phyloP scores from a whole-genome alignment of 257 asterid genomes.

The Coffea eugenioides region DNA sequence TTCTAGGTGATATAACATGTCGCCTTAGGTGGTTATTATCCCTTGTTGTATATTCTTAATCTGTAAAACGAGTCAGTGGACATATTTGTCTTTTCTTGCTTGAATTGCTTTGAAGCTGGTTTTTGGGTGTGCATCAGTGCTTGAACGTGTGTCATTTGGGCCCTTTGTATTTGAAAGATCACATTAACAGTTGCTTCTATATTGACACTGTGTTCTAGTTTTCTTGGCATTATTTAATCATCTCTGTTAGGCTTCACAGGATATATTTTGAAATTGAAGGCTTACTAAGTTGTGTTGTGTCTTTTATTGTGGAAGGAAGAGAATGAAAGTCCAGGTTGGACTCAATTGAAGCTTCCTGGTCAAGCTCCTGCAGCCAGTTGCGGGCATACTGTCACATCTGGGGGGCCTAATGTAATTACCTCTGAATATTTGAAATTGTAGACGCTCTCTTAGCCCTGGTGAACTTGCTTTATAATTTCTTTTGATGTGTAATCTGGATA shows the following conservation, averaged over 20 bases:
- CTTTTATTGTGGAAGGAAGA: conserved; percentile 85
- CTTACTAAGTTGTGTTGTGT: conserved; percentile 12
- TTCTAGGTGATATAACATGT: not conserved
- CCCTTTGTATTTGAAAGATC: not conserved
- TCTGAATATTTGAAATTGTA: conserved; percentile 7
- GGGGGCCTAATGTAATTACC: conserved; percentile 75
- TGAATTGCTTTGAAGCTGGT: not conserved
- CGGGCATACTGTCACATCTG: conserved; percentile 95
- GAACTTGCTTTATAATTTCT: too few species aligned
- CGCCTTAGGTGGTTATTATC: not conserved
- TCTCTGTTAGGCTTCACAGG: not conserved
- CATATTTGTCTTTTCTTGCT: conserved; percentile 2
- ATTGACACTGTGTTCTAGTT: not conserved
- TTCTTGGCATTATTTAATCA: conserved; percentile 1
- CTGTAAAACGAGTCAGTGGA: not conserved
- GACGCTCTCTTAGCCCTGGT: not conserved
- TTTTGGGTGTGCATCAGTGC: not conserved
- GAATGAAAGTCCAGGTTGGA: conserved; percentile 97
- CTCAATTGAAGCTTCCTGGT: conserved; percentile 98
- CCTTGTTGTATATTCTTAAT: not conserved
- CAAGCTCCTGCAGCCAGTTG: conserved; percentile 98
- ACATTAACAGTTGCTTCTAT: not conserved
- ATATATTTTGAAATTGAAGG: conserved; percentile 2
- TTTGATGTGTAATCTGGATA: not conserved
- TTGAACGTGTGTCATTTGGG: not conserved